These are phyloP conservation scores for Penicillium sp. DNA, from an alignment of 2,329 filamentous ascomycete species.

Conservation along the genomic window DNA sequence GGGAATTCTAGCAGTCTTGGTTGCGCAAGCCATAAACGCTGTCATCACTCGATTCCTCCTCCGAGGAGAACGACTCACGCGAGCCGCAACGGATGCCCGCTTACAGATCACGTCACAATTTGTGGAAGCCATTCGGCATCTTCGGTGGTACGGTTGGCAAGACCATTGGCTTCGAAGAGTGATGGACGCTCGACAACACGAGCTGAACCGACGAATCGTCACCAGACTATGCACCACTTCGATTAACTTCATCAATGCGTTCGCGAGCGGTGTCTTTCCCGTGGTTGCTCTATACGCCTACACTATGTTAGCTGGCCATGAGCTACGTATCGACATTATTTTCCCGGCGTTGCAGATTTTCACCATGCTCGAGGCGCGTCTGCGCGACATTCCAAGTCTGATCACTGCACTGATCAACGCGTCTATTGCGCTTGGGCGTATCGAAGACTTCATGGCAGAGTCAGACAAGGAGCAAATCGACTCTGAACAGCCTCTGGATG, in stretches of 20 bases:
- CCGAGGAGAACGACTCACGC: constrained; percentile 68
- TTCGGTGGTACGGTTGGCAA: constrained; percentile 84
- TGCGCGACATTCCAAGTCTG: constrained; percentile 73
- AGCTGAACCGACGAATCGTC: constrained; percentile 66
- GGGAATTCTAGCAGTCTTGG: constrained; percentile 67
- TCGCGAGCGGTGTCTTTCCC: constrained; percentile 74
- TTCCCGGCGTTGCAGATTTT: constrained; percentile 87
- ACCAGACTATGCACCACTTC: constrained; percentile 63
- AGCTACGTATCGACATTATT: constrained; percentile 75
- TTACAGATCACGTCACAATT: constrained; percentile 82
- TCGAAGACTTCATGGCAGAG: constrained; percentile 84
- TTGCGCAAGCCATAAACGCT: constrained; percentile 70
- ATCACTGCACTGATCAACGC: constrained; percentile 79
- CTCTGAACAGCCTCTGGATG: constrained; percentile 28
- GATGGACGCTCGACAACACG: constrained; percentile 66
- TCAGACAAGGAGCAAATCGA: constrained; percentile 74
- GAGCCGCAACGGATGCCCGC: constrained; percentile 73
- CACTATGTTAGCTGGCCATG: constrained; percentile 67
- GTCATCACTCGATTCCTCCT: constrained; percentile 67
- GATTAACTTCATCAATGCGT: constrained; percentile 69
- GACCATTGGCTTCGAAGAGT: constrained; percentile 71
- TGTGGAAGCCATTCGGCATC: constrained; percentile 79
- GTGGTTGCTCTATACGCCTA: constrained; percentile 81
- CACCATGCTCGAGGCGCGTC: constrained; percentile 68
- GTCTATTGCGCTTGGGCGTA: constrained; percentile 76